Base-by-base conservation (phyloP, 139 green algal genomes). In the Coccomyxa sp. region DNA sequence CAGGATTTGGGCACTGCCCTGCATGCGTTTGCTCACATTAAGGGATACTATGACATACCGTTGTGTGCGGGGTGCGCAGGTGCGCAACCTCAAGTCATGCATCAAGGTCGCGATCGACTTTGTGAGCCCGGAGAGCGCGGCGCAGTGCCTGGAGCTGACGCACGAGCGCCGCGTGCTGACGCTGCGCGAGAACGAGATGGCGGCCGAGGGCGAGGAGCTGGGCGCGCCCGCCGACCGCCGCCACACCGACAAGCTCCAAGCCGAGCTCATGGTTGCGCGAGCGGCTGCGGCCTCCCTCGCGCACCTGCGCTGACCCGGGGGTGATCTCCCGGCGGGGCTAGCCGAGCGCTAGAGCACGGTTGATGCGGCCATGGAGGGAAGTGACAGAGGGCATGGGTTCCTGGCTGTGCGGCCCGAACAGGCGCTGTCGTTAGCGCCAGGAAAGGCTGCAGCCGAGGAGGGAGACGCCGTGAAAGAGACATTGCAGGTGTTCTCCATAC, bases 101-200 rank as follows among this genome's bases (percentile, higher is more conserved):
- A 91, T 95, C 81, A 98, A 97, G 87, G 67, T 91, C 58, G 75
- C 90, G 13, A 87, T 98, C 13, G 95, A 98, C 91, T 98, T 98
- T 87, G 92, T 98, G 67, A 92, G 87, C 14, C 93, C 95, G 14
- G 92, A 98, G 84, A 90, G 85, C 13, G 58, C 94, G 71, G 30
- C 13, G 4, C 71, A 93, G 81, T 87, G 81, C 63, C 17, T 89
- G 38, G 28, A 57, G 67, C 90, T 91, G 78, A 81, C 80, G 9
- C 27, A 83, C 38, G 84, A 90, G 79, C 68, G 68, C 31, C 68
- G 79, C 74, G 28, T 3, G 30, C 82, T 87, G 83, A 68, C 67
- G 18, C 77, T 79, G 77, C 28, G 16, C 14, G 77, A 82, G 17
- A 31, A 21, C 13, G 51, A 60, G 27, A 45, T 66, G 57, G 10